phyloP scores from a whole-genome alignment of 73 alveolate genomes.

The Paramecium primaurelia region DNA sequence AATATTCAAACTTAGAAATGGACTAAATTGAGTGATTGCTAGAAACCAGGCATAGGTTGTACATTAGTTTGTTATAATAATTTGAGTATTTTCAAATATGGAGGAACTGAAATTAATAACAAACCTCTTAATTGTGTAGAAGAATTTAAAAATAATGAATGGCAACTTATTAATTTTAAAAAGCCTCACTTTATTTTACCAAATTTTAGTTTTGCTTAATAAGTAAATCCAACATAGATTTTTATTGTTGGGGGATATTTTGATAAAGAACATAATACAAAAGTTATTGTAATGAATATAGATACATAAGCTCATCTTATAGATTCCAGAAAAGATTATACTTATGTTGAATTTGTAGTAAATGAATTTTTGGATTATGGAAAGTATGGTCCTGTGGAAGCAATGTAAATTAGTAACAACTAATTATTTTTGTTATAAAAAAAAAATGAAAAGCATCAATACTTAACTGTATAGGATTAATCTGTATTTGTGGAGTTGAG shows the following conservation, averaged over 20 bases:
- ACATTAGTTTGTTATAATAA: not conserved
- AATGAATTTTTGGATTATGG: slow-evolving; percentile 12
- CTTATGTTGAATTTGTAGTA: not conserved
- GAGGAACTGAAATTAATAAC: not conserved
- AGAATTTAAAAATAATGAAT: not conserved
- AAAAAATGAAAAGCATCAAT: not conserved
- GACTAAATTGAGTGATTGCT: not conserved
- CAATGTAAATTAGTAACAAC: not conserved
- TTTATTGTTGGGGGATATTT: not conserved
- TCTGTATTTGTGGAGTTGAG: not conserved
- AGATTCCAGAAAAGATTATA: not conserved
- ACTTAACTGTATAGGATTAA: not conserved
- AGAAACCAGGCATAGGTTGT: slow-evolving; percentile 1
- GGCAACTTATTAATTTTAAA: not conserved
- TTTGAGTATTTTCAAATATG: not conserved
- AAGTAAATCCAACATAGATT: not conserved
- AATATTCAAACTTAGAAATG: not conserved
- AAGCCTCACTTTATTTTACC: not conserved
- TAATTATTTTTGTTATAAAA: slow-evolving; percentile 10
- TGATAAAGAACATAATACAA: not conserved
- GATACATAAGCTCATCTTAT: not conserved
- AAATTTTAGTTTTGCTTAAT: not conserved
- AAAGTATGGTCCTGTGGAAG: not conserved
- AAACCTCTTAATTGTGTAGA: not conserved
- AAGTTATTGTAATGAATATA: slow-evolving; percentile 1